Evolutionary conservation across 2,329 filamentous ascomycete species (phyloP).

Genomic region (Colletotrichum godetiae): DNA sequence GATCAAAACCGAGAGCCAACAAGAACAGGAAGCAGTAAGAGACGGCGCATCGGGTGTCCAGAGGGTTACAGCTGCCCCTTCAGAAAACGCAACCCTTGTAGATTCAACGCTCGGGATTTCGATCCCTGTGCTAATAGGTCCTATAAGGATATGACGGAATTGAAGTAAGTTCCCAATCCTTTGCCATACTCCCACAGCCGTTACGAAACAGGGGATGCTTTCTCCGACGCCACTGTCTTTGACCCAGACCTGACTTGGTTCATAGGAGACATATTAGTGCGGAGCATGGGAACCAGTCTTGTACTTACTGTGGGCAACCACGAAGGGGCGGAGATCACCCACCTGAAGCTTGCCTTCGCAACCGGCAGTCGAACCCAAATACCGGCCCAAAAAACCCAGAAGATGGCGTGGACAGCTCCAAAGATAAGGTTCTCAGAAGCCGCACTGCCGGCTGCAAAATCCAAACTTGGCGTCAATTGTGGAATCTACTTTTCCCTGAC

Average conservation of each 20-base stretch:
- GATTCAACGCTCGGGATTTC: slow-evolving; percentile 1
- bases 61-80: neutral
- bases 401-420: neutral
- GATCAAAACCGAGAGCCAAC: neutral
- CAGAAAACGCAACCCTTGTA: slow-evolving; percentile 2
- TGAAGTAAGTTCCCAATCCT: neutral
- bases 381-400: neutral
- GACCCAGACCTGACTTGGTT: neutral
- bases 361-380: neutral
- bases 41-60: neutral
- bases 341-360: neutral
- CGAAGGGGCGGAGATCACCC: neutral
- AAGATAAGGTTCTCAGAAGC: neutral
- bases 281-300: neutral
- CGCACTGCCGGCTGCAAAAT: neutral
- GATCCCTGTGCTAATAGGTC: neutral
- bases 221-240: too few species aligned
- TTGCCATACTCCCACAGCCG: too few species aligned
- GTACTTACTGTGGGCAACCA: neutral
- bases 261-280: neutral
- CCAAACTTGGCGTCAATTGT: neutral
- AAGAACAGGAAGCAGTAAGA: neutral
- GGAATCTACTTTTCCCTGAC: neutral
- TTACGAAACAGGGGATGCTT: too few species aligned
- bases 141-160: neutral